Evolutionary conservation across 2,329 filamentous ascomycete genomes (phyloP).

Genomic region (Diaporthe sp.): DNA sequence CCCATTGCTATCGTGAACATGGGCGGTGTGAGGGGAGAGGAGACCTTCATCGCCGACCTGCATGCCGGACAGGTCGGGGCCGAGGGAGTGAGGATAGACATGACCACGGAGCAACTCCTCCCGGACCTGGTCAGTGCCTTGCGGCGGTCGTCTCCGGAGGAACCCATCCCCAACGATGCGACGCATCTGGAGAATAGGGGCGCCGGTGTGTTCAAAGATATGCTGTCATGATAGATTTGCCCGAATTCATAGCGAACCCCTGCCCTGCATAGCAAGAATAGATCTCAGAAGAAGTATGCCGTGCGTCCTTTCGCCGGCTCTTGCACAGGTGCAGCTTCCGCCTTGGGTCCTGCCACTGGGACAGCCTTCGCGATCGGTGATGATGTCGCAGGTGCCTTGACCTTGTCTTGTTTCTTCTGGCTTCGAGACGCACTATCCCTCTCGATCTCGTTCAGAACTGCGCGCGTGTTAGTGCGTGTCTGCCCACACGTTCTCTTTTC

Average conservation of each 20-base stretch:
- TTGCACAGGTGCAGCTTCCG: constrained; percentile 42
- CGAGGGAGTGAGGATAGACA: constrained; percentile 69
- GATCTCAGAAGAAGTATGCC: constrained; percentile 65
- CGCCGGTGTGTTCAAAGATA: constrained; percentile 67
- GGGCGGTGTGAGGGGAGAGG: constrained; percentile 85
- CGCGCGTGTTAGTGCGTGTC: constrained; percentile 24
- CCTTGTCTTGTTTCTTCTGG: constrained; percentile 58
- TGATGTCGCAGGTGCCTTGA: constrained; percentile 49
- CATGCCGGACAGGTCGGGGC: constrained; percentile 65
- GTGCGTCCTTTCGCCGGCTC: constrained; percentile 50
- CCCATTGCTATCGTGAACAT: constrained; percentile 91
- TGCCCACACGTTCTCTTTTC: constrained; percentile 18
- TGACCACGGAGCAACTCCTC: constrained; percentile 70
- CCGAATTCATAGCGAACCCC: constrained; percentile 40
- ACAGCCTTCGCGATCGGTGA: constrained; percentile 45
- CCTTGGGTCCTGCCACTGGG: constrained; percentile 44
- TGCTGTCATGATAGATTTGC: constrained; percentile 64
- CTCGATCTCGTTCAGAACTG: constrained; percentile 77
- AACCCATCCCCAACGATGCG: constrained; percentile 31
- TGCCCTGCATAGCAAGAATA: constrained; percentile 42
- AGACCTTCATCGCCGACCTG: constrained; percentile 75
- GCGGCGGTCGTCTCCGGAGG: constrained; percentile 47
- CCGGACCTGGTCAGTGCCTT: constrained; percentile 70
- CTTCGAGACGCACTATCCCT: constrained; percentile 70
- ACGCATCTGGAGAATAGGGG: constrained; percentile 46